Percentiles rank a stretch among this genome's conserved stretches.
These are phyloP conservation scores for Diplodia corticola DNA, from an alignment of 2,329 filamentous ascomycete genomes.

Conservation along the genomic window DNA sequence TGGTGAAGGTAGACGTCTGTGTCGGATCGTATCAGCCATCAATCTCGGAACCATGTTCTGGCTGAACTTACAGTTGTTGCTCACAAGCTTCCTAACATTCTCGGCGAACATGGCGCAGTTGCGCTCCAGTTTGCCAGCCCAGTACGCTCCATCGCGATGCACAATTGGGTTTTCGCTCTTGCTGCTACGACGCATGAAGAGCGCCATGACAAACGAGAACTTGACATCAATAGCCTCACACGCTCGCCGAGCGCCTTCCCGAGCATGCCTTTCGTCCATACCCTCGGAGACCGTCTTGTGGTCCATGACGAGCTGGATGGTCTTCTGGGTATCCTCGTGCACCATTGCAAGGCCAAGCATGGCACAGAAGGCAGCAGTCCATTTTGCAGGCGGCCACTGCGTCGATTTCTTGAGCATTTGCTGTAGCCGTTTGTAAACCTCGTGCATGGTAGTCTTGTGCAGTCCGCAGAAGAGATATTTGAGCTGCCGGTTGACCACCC, in stretches of 20 bases:
- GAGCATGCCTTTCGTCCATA: conserved; percentile 31
- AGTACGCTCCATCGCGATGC: conserved; percentile 12
- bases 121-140: conserved; percentile 15
- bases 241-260: conserved; percentile 40
- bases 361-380: conserved; percentile 49
- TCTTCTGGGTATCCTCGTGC: conserved; percentile 50
- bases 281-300: conserved; percentile 36
- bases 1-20: conserved; percentile 19
- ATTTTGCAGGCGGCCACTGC: conserved; percentile 38
- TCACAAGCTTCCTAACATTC: conserved; percentile 11
- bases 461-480: conserved; percentile 52
- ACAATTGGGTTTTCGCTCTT: conserved; percentile 21
- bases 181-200: conserved; percentile 37
- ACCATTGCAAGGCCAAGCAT: conserved; percentile 51
- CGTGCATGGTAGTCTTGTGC: conserved; percentile 44
- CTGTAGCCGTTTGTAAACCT: conserved; percentile 49
- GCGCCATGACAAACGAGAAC: conserved; percentile 46
- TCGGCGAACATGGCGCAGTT: conserved; percentile 12
- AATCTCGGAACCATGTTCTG: background rate
- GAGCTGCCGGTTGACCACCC: conserved; percentile 51
- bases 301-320: conserved; percentile 46
- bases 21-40: background rate
- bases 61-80: conserved; percentile 14
- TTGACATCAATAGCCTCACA: conserved; percentile 48
- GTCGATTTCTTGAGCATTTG: conserved; percentile 47